Base-by-base conservation (phyloP, 2,329 filamentous ascomycete species). In the Trichophyton schoenleinii region DNA sequence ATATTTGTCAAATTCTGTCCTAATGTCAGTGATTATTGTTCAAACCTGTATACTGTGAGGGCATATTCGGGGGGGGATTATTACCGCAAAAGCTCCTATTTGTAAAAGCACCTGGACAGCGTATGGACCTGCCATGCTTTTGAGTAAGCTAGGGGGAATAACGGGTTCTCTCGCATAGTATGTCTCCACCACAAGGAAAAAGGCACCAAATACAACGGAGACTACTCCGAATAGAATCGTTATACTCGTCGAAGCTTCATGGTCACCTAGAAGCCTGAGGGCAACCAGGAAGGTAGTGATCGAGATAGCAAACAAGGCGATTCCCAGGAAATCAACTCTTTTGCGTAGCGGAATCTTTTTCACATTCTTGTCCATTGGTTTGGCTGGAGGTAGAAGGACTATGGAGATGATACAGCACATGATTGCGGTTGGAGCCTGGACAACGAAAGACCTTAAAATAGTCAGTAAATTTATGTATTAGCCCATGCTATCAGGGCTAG, bases 221-320 rank as follows among this genome's bases (percentile, higher is more conserved):
- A 55, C 28, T 18, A 55, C 52, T 7, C 28, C 31, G 15, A 55
- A 55, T 3, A 55, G 52, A 15, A 36, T 36, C 7, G 52, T 55
- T 55, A 55, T 55, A 20, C 25, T 28, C 13, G 52, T 36, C 2
- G 52, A 34, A 15, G 52, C 52, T 7, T 55, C 28, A 36, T 55
- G 52, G 52, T 55, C 28, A 18, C 52, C 52, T 36, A 55, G 52
- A 2, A 55, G 52, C 52, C 52, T 55, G 52, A 55, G 34, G n/a
- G 28, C 52, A 34, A 55, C 28, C 31, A 55, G 34, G 28, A 55
- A 55, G 18, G 52, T 18, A 13, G 52, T 55, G 15, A 55, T 55
- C 6, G 28, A 55, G 28, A 55, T 36, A 55, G 52, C 52, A 20
- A 55, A 55, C 52, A 55, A 38, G 3, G 13, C 25, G n/a, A 55